Evolutionary conservation across 371 early-diverging fungal species (phyloP).

Genomic region (Mortierella sp.): DNA sequence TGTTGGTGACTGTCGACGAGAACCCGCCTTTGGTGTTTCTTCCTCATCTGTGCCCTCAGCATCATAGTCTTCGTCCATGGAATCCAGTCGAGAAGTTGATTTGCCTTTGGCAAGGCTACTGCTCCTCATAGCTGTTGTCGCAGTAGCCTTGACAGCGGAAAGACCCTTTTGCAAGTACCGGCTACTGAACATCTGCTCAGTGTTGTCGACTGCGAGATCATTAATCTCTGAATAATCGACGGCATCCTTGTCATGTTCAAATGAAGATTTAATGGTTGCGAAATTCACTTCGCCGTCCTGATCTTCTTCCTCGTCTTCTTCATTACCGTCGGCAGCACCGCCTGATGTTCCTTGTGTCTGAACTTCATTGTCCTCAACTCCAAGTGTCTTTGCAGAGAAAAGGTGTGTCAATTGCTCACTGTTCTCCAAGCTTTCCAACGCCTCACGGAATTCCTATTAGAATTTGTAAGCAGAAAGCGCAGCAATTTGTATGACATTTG

Average conservation of each 20-base stretch:
- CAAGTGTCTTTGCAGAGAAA: slow-evolving; percentile 69
- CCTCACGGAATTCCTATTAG: slow-evolving; percentile 76
- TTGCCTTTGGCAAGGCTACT: slow-evolving; percentile 9
- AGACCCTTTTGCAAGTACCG: slow-evolving; percentile 41
- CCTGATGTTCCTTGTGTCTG: slow-evolving; percentile 15
- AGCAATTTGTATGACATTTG: neutral
- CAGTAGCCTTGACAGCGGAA: slow-evolving; percentile 15
- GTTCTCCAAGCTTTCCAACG: slow-evolving; percentile 69
- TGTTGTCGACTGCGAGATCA: slow-evolving; percentile 82
- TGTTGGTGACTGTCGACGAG: neutral
- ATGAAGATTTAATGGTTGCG: slow-evolving; percentile 37
- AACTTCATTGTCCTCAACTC: slow-evolving; percentile 59
- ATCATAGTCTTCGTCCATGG: slow-evolving; percentile 75
- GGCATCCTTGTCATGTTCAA: slow-evolving; percentile 75
- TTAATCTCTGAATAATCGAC: slow-evolving; percentile 87
- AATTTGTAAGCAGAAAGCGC: neutral
- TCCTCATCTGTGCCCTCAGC: slow-evolving; percentile 70
- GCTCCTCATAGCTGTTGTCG: slow-evolving; percentile 35
- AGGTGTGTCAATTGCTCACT: slow-evolving; percentile 60
- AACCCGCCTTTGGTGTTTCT: slow-evolving; percentile 8
- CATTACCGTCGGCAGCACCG: slow-evolving; percentile 52
- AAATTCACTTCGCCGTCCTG: slow-evolving; percentile 55
- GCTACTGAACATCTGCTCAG: slow-evolving; percentile 47
- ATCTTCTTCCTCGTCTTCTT: slow-evolving; percentile 57
- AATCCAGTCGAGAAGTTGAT: slow-evolving; percentile 36